These are phyloP conservation scores for Panicum virgatum DNA, from an alignment of 202 grass and related monocot genomes.

Conservation along the genomic window DNA sequence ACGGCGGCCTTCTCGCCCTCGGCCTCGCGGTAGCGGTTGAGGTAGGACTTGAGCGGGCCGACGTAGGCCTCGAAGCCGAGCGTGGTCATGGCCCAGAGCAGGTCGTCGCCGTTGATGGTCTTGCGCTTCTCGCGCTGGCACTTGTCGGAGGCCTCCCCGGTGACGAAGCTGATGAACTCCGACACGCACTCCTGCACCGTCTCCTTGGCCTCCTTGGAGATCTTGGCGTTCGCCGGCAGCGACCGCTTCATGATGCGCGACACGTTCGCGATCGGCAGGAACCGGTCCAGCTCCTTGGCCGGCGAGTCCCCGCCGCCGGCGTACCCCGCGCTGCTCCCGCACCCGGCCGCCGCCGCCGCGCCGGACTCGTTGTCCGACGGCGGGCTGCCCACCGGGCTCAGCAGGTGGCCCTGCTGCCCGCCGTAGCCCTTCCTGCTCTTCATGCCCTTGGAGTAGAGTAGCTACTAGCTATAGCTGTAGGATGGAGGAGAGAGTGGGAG, in stretches of 20 bases:
- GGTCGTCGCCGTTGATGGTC: conserved; percentile 96
- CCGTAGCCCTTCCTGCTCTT: conserved; percentile 63
- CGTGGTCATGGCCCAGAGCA: conserved; percentile 91
- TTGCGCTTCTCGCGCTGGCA: conserved; percentile 96
- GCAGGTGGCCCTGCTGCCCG: conserved; percentile 16
- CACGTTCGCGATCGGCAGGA: conserved; percentile 89
- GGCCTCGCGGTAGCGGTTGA: conserved; percentile 64
- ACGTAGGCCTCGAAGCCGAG: conserved; percentile 80
- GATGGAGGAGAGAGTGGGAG: neutral
- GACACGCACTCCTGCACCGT: conserved; percentile 88
- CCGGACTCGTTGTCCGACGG: conserved; percentile 70
- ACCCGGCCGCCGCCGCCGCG: conserved; percentile 15
- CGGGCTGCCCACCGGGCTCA: conserved; percentile 61
- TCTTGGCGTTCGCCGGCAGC: conserved; percentile 80
- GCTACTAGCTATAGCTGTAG: neutral
- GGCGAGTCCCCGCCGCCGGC: conserved; percentile 52
- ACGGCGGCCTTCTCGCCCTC: conserved; percentile 76
- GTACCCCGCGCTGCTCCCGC: conserved; percentile 33
- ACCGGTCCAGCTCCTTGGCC: conserved; percentile 70
- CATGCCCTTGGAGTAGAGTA: conserved; percentile 32
- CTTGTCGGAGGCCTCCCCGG: conserved; percentile 91
- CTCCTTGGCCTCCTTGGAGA: conserved; percentile 84
- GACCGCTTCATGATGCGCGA: conserved; percentile 84
- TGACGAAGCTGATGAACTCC: conserved; percentile 83
- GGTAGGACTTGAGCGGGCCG: conserved; percentile 64